Evolutionary conservation across 2,329 filamentous ascomycete genomes (phyloP), one percentile per base, ranked within the genome.

Genomic region (Dactylellina drechsleri): DNA sequence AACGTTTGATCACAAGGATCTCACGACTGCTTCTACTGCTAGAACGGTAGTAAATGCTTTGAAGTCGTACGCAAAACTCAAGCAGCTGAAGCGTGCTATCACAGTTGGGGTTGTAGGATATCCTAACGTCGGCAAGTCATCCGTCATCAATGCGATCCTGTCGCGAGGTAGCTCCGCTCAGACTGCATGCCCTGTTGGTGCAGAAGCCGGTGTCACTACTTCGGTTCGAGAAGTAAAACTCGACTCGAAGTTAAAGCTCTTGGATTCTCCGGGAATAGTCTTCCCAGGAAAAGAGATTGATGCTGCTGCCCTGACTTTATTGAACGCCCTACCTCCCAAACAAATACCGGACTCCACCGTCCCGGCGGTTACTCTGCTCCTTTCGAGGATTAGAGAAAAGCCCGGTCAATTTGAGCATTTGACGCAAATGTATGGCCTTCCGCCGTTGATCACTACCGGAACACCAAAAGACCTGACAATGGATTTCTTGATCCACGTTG

Each of bases 121-220:
- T 82, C 93, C 93, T 79, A 97, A 97, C 81, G 93, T 97, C 73
- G 93, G 93, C 81, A 97, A 97, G 85, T 96, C 92, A 28, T 97
- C 93, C 59, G 92, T 97, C 80, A 97, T 97, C 86, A 97, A 97
- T 82, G 92, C 93, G 15, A 88, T 97, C 66, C 90, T 92, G 18
- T 89, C 91, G 43, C 88, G 92, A 43, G 85, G 97, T 78, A 88
- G 90, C 77, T 87, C 89, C 67, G 85, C 86, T 77, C 84, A 86
- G 78, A 85, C 86, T 41, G 91, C 92, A 50, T 97, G 93, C 82
- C 93, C 93, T 0, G 91, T 92, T 0, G 93, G 93, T 74, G 93
- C 93, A 31, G 93, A 97, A 83, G 93, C 93, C 20, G 93, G 93
- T 65, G 92, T 97, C 45, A 97, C 93, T 4, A 97, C 93, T 50